Evolutionary conservation across 805 yeast species (phyloP), one percentile per base, ranked within the genome.

Genomic region (Candida nemodendra): DNA sequence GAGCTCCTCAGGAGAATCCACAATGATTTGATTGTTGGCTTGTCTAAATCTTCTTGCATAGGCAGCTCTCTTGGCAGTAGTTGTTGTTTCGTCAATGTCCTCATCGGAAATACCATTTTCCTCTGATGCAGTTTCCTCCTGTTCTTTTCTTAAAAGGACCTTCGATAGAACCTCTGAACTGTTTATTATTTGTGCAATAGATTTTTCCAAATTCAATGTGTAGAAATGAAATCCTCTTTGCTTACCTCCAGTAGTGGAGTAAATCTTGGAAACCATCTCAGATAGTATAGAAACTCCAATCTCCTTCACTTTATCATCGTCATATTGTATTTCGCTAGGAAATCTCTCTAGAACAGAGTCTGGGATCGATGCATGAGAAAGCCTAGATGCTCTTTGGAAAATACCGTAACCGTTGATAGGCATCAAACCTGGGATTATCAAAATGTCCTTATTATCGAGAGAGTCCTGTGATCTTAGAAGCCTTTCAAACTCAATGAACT

Each of bases 181-280:
- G 35, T 82, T 80, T 5, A 93, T 76, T 28, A 93, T 80, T 47
- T 84, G 83, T 1, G 96, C 96, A 28, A 89, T 81, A 1, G 96
- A 85, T 57, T 88, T 88, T 61, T 93, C 99, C 57, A 93, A 71
- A 58, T 93, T 93, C 49, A 93, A 73, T 0, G 96, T 85, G 59
- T 91, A 93, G 61, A 93, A 89, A 61, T 93, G 99, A 66, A 84
- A 83, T 2, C 96, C 95, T 44, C 76, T 77, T n/a, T 84, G 67
- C 32, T 81, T 65, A 9, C 78, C 76, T 18, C 70, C 56, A 0
- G 89, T 76, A 32, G 71, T 68, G 2, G 62, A 48, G 51, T 74
- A 69, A 18, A 89, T 71, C 36, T 70, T 66, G 21, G 76, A 69
- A 29, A 90, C 74, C 38, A 87, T 79, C 17, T 81, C 78, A 17